A percentile compares a stretch with the other conserved stretches of the same genome.
These are phyloP conservation scores for Theobroma grandiflorum DNA, from an alignment of 441 rosid species.

Conservation along the genomic window DNA sequence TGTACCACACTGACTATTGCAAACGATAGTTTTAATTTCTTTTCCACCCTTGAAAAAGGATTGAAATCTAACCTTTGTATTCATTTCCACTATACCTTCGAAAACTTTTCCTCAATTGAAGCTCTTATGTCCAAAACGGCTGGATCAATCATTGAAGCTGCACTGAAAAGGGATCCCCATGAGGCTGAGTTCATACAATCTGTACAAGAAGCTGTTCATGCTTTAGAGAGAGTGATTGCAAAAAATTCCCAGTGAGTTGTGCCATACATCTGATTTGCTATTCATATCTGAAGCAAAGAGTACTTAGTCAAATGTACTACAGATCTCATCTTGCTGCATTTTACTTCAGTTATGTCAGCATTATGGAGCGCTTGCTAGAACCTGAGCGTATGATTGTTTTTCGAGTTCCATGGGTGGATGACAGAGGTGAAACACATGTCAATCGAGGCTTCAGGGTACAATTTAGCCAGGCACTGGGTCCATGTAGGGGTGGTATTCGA, in stretches of 20 bases:
- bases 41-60: conserved; percentile 4
- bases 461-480: conserved; percentile 97
- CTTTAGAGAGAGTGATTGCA: conserved; percentile 97
- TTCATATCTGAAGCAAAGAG: conserved; percentile 29
- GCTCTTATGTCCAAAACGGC: conserved; percentile 99
- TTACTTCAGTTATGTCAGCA: conserved; percentile 84
- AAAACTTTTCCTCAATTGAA: conserved; percentile 53
- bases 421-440: conserved; percentile 96
- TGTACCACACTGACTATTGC: conserved; percentile 24
- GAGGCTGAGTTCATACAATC: conserved; percentile 94
- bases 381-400: conserved; percentile 95
- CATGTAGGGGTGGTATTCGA: conserved; percentile 97
- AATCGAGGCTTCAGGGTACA: conserved; percentile 97
- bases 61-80: conserved; percentile 4
- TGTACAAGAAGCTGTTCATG: conserved; percentile 96
- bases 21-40: conserved; percentile 24
- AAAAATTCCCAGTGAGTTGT: conserved; percentile 93
- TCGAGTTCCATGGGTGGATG: conserved; percentile 99
- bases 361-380: conserved; percentile 95
- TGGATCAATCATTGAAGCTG: conserved; percentile 95
- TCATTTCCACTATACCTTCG: conserved; percentile 23
- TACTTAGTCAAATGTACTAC: conserved; percentile 14
- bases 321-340: conserved; percentile 36
- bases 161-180: conserved; percentile 93
- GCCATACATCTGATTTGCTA: conserved; percentile 30